Evolutionary conservation across 768 basidiomycete genomes (phyloP), one percentile per base, ranked within the genome.

Genomic region (Tricholoma terreum): DNA sequence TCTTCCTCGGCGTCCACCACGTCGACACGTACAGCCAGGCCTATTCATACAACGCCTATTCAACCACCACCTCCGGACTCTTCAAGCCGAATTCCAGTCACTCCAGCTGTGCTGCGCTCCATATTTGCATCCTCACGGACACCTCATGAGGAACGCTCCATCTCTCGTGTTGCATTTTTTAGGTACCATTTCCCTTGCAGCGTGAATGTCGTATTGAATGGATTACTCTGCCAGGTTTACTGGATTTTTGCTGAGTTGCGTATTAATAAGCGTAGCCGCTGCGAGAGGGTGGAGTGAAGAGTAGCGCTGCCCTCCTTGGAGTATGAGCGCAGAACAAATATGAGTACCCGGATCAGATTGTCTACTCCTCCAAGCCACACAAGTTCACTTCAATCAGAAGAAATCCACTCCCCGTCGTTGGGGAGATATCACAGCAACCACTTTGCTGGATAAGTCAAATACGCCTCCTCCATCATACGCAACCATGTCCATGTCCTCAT

Each of bases 101-200:
- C 91, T 0, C 91, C 91, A 9, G 87, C 88, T 9, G 86, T 90
- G 1, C 69, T 94, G 57, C 80, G 91, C 38, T 86, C 89, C 51
- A 94, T 94, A 63, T 94, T 94, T 69, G 84, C 92, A 24, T 93
- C 90, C 11, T 93, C 91, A 19, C 83, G 91, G 12, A 87, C 89
- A 0, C 83, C 87, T 2, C 75, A 87, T 55, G 91, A 94, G 67
- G 91, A 94, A 69, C 83, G 92, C 27, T 85, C 89, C 0, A 85
- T 94, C 52, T 94, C 91, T 36, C 83, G 90, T 12, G 79, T 91
- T 52, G 91, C 92, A 30, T 94, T 94, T 76, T 93, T 93, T 71
- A 83, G 92, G 91, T 89, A 69, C 46, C 65, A 52, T 55, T 55
- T 53, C 21, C 42, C 35, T 56, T 38, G 53, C 31, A 54, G 51